A percentile compares a stretch with the other conserved stretches of the same genome.
These are phyloP conservation scores for Craterostigma plantagineum DNA, from an alignment of 257 asterid species.

Conservation along the genomic window DNA sequence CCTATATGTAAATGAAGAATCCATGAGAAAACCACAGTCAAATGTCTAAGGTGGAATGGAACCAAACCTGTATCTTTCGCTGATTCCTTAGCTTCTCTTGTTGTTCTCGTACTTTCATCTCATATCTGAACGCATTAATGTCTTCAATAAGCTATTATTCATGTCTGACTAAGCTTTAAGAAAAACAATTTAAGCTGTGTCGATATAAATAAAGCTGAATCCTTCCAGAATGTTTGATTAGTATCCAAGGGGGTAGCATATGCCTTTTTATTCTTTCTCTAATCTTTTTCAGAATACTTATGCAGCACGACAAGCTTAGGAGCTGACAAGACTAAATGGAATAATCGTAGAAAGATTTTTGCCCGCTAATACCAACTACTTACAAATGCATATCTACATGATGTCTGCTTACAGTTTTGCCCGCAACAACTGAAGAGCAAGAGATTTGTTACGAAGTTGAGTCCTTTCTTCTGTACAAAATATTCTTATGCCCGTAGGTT, in stretches of 20 bases:
- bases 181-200: background rate
- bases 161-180: background rate
- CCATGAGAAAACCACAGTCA: no score
- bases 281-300: no score
- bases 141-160: constrained; percentile 8
- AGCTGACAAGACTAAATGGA: no score
- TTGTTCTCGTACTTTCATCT: constrained; percentile 82
- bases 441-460: constrained; percentile 74
- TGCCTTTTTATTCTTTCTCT: no score
- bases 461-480: constrained; percentile 95
- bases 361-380: no score
- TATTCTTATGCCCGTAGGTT: constrained; percentile 95
- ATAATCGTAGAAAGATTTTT: no score
- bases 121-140: constrained; percentile 50
- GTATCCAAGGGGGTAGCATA: no score
- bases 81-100: constrained; percentile 69
- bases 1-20: background rate
- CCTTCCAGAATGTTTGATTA: no score
- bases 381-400: no score
- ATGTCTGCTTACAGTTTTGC: constrained; percentile 64
- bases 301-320: no score
- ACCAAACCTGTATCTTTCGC: constrained; percentile 64
- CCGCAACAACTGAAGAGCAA: constrained; percentile 76
- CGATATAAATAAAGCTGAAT: no score
- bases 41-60: no score